Percentiles rank a stretch among this genome's conserved stretches.
Conservation (phyloP, 805 yeast genomes). For the Wickerhamiella vanderwaltii region DNA sequence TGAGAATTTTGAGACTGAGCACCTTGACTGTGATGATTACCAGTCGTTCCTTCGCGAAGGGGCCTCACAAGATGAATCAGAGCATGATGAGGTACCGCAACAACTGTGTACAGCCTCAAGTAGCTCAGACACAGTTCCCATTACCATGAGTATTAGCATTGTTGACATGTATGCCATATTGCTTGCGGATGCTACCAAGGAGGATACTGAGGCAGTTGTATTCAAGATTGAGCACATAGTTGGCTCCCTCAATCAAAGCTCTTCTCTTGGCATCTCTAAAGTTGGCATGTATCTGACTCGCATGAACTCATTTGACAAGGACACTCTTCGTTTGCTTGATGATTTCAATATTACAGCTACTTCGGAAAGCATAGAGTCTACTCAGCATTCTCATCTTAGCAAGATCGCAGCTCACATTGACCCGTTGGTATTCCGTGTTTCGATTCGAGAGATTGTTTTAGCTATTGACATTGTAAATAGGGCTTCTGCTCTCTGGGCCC, state of each 20-base stretch:
- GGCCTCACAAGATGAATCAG: no score
- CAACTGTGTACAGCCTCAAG: neutral
- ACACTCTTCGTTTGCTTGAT: slow-evolving; percentile 63
- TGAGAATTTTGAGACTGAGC: slow-evolving; percentile 14
- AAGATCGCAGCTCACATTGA: slow-evolving; percentile 61
- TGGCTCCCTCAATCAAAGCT: slow-evolving; percentile 53
- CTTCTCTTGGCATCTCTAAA: slow-evolving; percentile 56
- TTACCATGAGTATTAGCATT: slow-evolving; percentile 42
- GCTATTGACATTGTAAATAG: slow-evolving; percentile 62
- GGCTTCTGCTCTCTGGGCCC: slow-evolving; percentile 36
- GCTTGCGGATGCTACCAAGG: slow-evolving; percentile 62
- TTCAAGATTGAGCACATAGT: slow-evolving; percentile 73
- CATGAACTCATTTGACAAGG: slow-evolving; percentile 56
- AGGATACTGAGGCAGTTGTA: slow-evolving; percentile 75
- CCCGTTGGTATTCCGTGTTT: slow-evolving; percentile 66
- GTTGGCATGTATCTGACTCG: slow-evolving; percentile 76
- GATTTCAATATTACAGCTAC: slow-evolving; percentile 75
- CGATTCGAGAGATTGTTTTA: slow-evolving; percentile 73
- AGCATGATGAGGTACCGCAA: neutral
- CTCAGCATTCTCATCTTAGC: slow-evolving; percentile 45
- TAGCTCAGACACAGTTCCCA: neutral
- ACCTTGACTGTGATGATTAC: slow-evolving; percentile 5
- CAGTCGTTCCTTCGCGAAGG: neutral
- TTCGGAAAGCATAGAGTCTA: slow-evolving; percentile 58
- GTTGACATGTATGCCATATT: slow-evolving; percentile 66